Base-by-base conservation (phyloP, 208 protist genomes). In the Wallacemonas sp. region DNA sequence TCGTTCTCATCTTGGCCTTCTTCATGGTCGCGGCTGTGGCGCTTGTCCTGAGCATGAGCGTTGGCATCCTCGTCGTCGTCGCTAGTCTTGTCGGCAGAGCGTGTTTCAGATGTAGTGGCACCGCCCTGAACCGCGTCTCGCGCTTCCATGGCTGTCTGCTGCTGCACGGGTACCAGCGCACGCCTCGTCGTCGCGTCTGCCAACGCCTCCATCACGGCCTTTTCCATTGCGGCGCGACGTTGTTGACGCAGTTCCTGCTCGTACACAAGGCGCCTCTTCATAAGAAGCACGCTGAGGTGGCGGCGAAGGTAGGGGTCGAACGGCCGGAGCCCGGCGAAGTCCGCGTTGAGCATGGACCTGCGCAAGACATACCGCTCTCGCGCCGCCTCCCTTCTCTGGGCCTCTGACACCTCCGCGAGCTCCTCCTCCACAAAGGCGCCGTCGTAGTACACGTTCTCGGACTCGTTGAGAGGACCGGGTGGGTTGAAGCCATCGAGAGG, bases 301-400 rank as follows among this genome's bases (percentile, higher is more conserved):
- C 53, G 19, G 14, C 72, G 54, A 8, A 81, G 69, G 49, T 63
- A 60, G 0, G 47, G 51, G 27, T 73, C 63, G 47, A 80, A 77
- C 5, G 72, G 72, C n/a, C 26, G 27, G 31, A 72, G 61, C 1
- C 80, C 80, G 8, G 72, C 67, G n/a, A 86, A 62, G 58, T 81
- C 66, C 21, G 24, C 27, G 17, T 54, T 26, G 6, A 80, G 62
- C 24, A 80, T 27, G 55, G 51, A 31, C 39, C 53, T 39, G 19
- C 80, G 71, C 6, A 86, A 42, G 9, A 46, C 2, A 12, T 39
- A 58, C 31, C 73, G 73, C 14, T 74, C 79, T 36, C 64, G 34
- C 31, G 62, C 54, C 21, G 70, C 47, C 5, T 17, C 45, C 38
- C 21, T 44, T 5, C 56, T 22, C 44, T 66, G 39, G 30, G 2